Evolutionary conservation across 1,284 basidiomycete species (phyloP), one percentile per base, ranked within the genome.

Genomic region (Microbotryomycetes sp.): DNA sequence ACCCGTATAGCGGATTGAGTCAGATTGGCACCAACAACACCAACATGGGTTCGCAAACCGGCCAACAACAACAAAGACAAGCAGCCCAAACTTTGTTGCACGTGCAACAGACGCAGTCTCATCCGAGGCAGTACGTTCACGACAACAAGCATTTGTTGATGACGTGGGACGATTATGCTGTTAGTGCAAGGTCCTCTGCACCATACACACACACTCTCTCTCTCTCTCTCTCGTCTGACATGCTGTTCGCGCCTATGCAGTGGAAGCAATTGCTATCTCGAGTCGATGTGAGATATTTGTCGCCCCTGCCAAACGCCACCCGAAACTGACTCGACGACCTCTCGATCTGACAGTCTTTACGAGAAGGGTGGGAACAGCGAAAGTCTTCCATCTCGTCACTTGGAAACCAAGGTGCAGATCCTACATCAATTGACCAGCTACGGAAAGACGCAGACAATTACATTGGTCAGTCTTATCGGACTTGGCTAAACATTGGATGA

Each of bases 291-390:
- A 51, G 63, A 32, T n/a, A 45, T n/a, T 3, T 12, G 53, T 28
- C 7, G 3, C n/a, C n/a, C n/a, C n/a, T n/a, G n/a, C n/a, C n/a
- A n/a, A n/a, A n/a, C n/a, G n/a, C n/a, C n/a, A n/a, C n/a, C n/a
- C n/a, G n/a, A n/a, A n/a, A n/a, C n/a, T n/a, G n/a, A n/a, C n/a
- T n/a, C n/a, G n/a, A n/a, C n/a, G n/a, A n/a, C n/a, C 12, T 16
- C 12, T 2, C 9, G 3, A 3, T 7, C 4, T 1, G 19, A 12
- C 60, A 66, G 64, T 58, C 54, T 6, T 54, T 68, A 19, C 55
- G 67, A 25, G 59, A 62, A 54, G 61, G 62, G 0, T 68, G 67
- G 67, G 64, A 68, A 22, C 16, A 42, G 7, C 49, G 67, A 19
- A 31, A 62, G 25, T 36, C 51, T 2, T 57, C 57, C 2, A 49